Evolutionary conservation across 805 yeast genomes (phyloP).

Genomic region (Yamadazyma endophytica): DNA sequence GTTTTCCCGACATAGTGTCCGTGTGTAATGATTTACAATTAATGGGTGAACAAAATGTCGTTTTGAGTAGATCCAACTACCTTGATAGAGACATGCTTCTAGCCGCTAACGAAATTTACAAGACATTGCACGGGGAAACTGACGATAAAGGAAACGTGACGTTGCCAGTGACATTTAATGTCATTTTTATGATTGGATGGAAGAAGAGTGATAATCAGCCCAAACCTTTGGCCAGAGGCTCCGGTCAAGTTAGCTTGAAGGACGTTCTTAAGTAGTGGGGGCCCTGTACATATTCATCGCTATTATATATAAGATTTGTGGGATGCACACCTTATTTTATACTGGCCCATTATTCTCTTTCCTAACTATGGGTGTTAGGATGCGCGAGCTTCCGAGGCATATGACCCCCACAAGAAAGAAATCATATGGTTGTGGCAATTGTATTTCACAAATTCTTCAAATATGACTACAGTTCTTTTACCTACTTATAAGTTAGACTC

Average conservation of each 20-base stretch:
- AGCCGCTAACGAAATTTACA: slow-evolving; percentile 77
- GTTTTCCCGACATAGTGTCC: slow-evolving; percentile 66
- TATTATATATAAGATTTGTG: too few species aligned
- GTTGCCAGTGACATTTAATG: slow-evolving; percentile 76
- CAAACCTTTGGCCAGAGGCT: slow-evolving; percentile 67
- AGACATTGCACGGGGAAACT: slow-evolving; percentile 61
- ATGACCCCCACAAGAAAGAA: too few species aligned
- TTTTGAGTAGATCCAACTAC: slow-evolving; percentile 41
- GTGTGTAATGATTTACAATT: slow-evolving; percentile 66
- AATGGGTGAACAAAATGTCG: slow-evolving; percentile 85
- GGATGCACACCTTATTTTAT: too few species aligned
- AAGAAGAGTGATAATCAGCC: slow-evolving; percentile 68
- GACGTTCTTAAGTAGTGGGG: too few species aligned
- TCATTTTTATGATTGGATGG: slow-evolving; percentile 88
- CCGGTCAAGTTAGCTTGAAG: slow-evolving; percentile 64
- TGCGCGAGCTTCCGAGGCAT: too few species aligned
- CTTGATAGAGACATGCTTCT: slow-evolving; percentile 51
- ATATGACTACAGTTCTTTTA: slow-evolving; percentile 17
- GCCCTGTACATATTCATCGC: too few species aligned
- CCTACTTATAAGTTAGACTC: slow-evolving; percentile 41
- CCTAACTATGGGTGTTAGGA: too few species aligned
- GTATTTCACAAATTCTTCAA: too few species aligned
- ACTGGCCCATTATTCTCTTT: too few species aligned
- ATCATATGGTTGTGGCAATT: too few species aligned
- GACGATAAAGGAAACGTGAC: slow-evolving; percentile 42